Evolutionary conservation across 352 stramenopile genomes (phyloP).

Genomic region (Phytophthora rubi): DNA sequence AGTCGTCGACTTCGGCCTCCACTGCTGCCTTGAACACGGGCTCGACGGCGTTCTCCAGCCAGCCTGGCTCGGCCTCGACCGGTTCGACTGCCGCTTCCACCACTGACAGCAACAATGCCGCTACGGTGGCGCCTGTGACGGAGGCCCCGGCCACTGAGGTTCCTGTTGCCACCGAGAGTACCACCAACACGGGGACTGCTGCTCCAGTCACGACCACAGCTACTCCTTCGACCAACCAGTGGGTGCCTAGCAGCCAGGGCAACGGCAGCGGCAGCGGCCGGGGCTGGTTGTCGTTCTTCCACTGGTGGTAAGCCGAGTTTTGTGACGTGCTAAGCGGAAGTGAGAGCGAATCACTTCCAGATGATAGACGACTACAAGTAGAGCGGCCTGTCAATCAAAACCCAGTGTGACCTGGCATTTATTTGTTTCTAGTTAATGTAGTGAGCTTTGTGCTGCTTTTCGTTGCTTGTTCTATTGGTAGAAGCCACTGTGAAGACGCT

Average conservation of each 20-base stretch:
- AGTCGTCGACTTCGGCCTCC: background rate
- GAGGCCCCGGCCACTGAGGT: background rate
- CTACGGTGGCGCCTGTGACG: constrained; percentile 1
- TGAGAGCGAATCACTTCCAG: constrained; percentile 31
- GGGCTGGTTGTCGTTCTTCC: constrained; percentile 1
- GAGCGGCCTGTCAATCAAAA: constrained; percentile 29
- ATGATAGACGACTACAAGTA: constrained; percentile 22
- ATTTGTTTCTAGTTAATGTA: constrained; percentile 22
- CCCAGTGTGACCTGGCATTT: constrained; percentile 30
- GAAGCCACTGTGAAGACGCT: constrained; percentile 56
- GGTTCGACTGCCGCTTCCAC: background rate
- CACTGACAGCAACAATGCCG: background rate
- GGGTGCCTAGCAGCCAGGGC: background rate
- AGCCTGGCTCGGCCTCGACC: constrained; percentile 14
- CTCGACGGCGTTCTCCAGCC: background rate
- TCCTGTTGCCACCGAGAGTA: background rate
- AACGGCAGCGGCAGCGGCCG: background rate
- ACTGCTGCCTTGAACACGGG: background rate
- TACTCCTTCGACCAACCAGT: constrained; percentile 7
- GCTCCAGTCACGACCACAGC: background rate
- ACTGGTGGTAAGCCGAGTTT: constrained; percentile 1
- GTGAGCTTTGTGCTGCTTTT: background rate
- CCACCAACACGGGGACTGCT: constrained; percentile 3
- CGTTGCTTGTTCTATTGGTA: constrained; percentile 8
- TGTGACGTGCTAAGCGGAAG: constrained; percentile 13